phyloP scores from a whole-genome alignment of 306 rosid genomes.

The Cicer judaicum region DNA sequence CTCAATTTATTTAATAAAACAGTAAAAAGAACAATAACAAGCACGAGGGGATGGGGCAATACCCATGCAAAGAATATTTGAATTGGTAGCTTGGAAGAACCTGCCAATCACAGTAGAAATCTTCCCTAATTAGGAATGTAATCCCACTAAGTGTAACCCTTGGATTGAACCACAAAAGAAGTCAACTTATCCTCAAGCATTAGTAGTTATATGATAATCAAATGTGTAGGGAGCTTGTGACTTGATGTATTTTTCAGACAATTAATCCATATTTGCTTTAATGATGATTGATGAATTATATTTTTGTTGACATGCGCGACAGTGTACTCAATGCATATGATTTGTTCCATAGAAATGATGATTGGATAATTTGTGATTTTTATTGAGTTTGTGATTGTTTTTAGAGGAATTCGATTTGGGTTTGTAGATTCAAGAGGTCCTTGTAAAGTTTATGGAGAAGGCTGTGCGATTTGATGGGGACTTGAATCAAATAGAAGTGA shows the following conservation, averaged over 20 bases:
- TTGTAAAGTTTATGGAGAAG: constrained; percentile 72
- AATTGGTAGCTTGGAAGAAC: not conserved
- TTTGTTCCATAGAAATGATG: constrained; percentile 27
- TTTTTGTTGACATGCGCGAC: not conserved
- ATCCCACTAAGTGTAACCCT: not conserved
- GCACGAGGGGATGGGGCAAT: not conserved
- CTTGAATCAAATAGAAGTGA: constrained; percentile 61
- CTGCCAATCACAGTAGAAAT: not conserved
- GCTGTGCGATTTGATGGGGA: constrained; percentile 76
- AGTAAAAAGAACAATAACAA: not conserved
- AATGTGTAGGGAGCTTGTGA: constrained; percentile 5
- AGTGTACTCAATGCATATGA: constrained; percentile 25
- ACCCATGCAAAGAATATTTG: not conserved
- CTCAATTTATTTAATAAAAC: not conserved
- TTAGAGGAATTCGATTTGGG: constrained; percentile 90
- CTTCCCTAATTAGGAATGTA: not conserved
- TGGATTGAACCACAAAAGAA: not conserved
- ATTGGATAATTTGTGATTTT: constrained; percentile 54
- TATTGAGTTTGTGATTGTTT: constrained; percentile 72
- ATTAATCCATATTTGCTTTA: constrained; percentile 5
- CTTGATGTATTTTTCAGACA: constrained; percentile 2
- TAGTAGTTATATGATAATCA: not conserved
- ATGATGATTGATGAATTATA: not conserved
- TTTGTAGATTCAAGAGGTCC: constrained; percentile 96
- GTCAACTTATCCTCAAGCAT: not conserved